phyloP scores from a whole-genome alignment of 2,329 filamentous ascomycete species.

The Pestalotiopsis sp. region DNA sequence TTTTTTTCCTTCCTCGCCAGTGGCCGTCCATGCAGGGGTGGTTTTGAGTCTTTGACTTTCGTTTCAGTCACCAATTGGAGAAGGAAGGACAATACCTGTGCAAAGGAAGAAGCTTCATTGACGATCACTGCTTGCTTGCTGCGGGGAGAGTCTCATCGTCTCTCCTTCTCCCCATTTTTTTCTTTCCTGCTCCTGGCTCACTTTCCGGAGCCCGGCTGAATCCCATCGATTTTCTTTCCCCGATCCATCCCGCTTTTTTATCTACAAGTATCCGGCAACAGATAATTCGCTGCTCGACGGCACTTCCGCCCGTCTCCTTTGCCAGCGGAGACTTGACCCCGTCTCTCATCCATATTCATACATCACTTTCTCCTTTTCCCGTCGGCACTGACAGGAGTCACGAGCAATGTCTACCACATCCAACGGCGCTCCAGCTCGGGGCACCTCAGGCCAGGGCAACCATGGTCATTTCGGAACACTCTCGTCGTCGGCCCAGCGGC shows the following conservation, averaged over 20 bases:
- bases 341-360: background rate
- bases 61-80: slow-evolving; percentile 8
- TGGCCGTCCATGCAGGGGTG: slow-evolving; percentile 8
- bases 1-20: background rate
- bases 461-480: background rate
- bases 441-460: background rate
- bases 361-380: background rate
- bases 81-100: slow-evolving; percentile 2
- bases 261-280: slow-evolving; percentile 5
- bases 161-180: background rate
- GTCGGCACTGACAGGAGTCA: background rate
- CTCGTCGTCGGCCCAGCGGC: background rate
- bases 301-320: background rate
- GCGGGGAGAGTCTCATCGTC: background rate
- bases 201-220: background rate
- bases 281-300: background rate
- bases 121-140: slow-evolving; percentile 1
- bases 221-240: background rate
- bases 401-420: background rate
- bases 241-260: background rate
- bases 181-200: background rate
- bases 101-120: slow-evolving; percentile 8
- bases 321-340: background rate
- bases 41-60: slow-evolving; percentile 11
- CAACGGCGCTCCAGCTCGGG: background rate